phyloP scores from a whole-genome alignment of 2,329 filamentous ascomycete species.

The Talaromyces rugulosus region DNA sequence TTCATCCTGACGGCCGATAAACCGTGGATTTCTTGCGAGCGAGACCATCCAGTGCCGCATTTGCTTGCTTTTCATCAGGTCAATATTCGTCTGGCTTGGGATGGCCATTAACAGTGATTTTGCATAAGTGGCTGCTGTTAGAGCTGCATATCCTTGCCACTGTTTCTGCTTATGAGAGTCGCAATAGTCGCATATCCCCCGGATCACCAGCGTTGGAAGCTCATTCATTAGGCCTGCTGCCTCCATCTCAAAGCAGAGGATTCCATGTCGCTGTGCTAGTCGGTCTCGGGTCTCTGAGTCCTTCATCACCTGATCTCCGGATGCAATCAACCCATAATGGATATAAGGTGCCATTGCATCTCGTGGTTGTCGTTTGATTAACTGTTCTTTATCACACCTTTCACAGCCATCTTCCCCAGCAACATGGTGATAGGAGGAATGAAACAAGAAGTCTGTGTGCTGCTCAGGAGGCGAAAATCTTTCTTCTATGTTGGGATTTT shows the following conservation, averaged over 20 bases:
- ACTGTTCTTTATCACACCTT: not conserved
- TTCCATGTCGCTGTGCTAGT: slow-evolving; percentile 4
- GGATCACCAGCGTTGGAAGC: slow-evolving; percentile 33
- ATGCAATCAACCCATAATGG: not conserved
- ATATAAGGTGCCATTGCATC: not conserved
- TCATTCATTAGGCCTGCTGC: slow-evolving; percentile 21
- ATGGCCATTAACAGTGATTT: slow-evolving; percentile 3
- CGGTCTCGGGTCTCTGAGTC: not conserved
- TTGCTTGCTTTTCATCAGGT: not conserved
- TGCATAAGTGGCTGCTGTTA: slow-evolving; percentile 22
- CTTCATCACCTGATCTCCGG: not conserved
- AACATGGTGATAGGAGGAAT: not conserved
- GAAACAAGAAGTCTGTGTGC: not conserved
- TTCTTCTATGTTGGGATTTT: not conserved
- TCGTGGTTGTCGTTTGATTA: not conserved
- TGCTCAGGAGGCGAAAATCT: not conserved
- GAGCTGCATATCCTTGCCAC: slow-evolving; percentile 31
- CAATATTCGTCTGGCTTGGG: not conserved
- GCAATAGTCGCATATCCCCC: slow-evolving; percentile 34
- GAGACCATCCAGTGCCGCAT: slow-evolving; percentile 7
- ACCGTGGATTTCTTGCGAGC: slow-evolving; percentile 10
- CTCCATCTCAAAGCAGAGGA: slow-evolving; percentile 23
- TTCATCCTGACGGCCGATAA: slow-evolving; percentile 14
- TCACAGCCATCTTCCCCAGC: not conserved
- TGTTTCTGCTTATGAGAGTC: slow-evolving; percentile 33